phyloP scores from a whole-genome alignment of 768 basidiomycete species.

The Lactarius hatsudake region DNA sequence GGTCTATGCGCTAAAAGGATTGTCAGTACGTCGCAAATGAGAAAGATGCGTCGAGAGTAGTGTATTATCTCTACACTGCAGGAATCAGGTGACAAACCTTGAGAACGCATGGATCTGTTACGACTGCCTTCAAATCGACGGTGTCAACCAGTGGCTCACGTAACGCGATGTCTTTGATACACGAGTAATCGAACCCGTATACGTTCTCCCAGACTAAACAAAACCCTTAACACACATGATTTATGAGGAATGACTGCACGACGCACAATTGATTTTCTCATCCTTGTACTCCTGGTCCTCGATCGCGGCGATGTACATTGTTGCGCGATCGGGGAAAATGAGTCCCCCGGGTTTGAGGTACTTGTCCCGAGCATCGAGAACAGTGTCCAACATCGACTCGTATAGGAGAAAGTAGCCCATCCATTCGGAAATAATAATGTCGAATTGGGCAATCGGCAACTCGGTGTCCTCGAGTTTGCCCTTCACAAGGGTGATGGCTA shows the following conservation, averaged over 20 bases:
- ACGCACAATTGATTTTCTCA: constrained; percentile 98
- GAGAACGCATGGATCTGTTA: constrained; percentile 86
- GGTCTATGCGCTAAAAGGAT: constrained; percentile 70
- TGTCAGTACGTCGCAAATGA: constrained; percentile 5
- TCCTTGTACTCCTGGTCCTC: constrained; percentile 99
- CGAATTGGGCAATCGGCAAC: constrained; percentile 87
- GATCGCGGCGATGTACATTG: constrained; percentile 91
- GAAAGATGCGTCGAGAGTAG: neutral
- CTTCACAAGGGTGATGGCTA: constrained; percentile 93
- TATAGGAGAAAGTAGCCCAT: constrained; percentile 99
- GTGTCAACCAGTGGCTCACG: constrained; percentile 97
- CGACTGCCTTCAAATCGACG: constrained; percentile 95
- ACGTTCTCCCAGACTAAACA: constrained; percentile 97
- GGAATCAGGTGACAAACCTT: constrained; percentile 51
- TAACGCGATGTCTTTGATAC: constrained; percentile 98
- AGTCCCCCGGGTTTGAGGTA: constrained; percentile 89
- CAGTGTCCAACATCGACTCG: constrained; percentile 99
- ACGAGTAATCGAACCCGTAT: constrained; percentile 98
- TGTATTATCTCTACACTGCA: neutral
- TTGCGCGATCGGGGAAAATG: constrained; percentile 95
- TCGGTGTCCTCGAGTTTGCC: constrained; percentile 94
- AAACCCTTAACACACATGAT: constrained; percentile 7
- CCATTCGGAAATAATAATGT: constrained; percentile 99
- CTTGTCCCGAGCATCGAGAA: constrained; percentile 93
- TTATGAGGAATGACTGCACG: neutral